Conservation (phyloP, 2,329 filamentous ascomycete genomes). For the Leptodontidium sp. region DNA sequence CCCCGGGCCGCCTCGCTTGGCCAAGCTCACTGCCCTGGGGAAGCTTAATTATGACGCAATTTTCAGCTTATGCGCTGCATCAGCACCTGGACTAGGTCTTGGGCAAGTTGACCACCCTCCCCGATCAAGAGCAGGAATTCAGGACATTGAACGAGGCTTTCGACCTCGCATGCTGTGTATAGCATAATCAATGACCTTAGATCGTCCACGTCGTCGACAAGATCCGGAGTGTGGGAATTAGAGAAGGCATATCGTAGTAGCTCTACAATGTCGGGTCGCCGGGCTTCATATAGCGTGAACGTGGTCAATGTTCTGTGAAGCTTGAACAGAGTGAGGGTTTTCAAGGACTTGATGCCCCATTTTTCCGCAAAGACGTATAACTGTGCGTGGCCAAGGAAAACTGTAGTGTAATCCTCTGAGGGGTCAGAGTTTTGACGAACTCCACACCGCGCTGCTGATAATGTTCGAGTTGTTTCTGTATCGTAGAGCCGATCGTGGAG, state of each 20-base stretch:
- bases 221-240: conserved; percentile 33
- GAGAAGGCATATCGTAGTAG: conserved; percentile 33
- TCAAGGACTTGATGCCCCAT: conserved; percentile 33
- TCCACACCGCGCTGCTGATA: conserved; percentile 27
- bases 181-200: conserved; percentile 34
- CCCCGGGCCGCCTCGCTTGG: no score
- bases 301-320: conserved; percentile 33
- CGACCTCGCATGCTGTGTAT: conserved; percentile 31
- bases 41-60: no score
- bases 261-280: conserved; percentile 30
- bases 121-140: conserved; percentile 31
- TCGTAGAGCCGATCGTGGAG: conserved; percentile 25
- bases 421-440: conserved; percentile 33
- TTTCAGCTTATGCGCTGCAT: not conserved
- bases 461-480: conserved; percentile 25
- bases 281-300: conserved; percentile 27
- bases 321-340: conserved; percentile 33
- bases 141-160: conserved; percentile 30
- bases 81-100: conserved; percentile 22
- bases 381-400: conserved; percentile 35
- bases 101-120: conserved; percentile 31
- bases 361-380: conserved; percentile 37
- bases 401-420: conserved; percentile 32
- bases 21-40: no score
- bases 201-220: conserved; percentile 28